A percentile compares a stretch with the other conserved stretches of the same genome.
These are phyloP conservation scores for Amanita fuliginea DNA, from an alignment of 768 basidiomycete species.

Conservation along the genomic window DNA sequence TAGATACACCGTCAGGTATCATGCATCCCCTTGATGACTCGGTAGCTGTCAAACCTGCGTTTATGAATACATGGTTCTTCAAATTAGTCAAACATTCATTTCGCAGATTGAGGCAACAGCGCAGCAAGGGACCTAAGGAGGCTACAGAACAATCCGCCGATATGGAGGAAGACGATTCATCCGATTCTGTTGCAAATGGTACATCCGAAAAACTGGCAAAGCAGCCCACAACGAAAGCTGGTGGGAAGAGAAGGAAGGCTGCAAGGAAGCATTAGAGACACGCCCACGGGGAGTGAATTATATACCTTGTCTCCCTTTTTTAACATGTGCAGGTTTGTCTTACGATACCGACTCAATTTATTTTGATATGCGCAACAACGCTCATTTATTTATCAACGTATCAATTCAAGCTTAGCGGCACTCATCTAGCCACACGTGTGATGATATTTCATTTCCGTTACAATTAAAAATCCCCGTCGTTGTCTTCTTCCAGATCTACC, in stretches of 20 bases:
- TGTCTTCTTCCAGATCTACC: neutral
- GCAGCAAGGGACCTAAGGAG: conserved; percentile 10
- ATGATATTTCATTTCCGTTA: neutral
- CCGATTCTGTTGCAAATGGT: conserved; percentile 33
- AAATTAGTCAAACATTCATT: conserved; percentile 27
- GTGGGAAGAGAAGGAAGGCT: conserved; percentile 54
- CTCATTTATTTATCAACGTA: too few relatives aligned
- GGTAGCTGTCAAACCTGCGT: conserved; percentile 44
- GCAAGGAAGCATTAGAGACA: conserved; percentile 20
- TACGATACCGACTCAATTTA: too few relatives aligned
- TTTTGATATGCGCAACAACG: too few relatives aligned
- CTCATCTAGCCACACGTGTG: neutral
- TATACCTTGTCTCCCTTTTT: too few relatives aligned
- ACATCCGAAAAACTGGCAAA: conserved; percentile 18
- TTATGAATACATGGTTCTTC: conserved; percentile 64
- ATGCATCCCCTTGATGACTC: conserved; percentile 48
- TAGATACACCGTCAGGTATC: conserved; percentile 45
- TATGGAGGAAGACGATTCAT: conserved; percentile 27
- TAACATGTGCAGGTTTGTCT: too few relatives aligned
- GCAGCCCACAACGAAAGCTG: conserved; percentile 38
- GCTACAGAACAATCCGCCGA: conserved; percentile 18
- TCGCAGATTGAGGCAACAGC: conserved; percentile 16
- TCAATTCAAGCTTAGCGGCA: neutral
- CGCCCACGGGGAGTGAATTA: too few relatives aligned
- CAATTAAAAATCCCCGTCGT: neutral